Evolutionary conservation across 148 eudicot species (phyloP), one percentile per base, ranked within the genome.

Genomic region (Hydrangea macrophylla): DNA sequence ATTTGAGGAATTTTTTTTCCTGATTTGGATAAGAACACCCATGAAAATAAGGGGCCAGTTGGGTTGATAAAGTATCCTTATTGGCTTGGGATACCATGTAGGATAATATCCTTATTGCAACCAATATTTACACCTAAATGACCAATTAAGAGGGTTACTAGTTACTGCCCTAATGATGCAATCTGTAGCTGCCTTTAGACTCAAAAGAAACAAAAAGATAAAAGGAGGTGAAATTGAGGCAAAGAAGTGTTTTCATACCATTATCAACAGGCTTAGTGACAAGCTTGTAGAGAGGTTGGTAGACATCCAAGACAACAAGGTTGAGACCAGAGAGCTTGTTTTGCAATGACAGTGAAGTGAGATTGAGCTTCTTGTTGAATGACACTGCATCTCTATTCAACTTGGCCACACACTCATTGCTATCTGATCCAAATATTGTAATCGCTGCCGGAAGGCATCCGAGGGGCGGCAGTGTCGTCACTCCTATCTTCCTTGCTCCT

Each of bases 381-480:
- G 71, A 62, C 5, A 73, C 39, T 57, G 90, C 86, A 51, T 80
- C 86, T 62, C 71, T 75, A 75, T 86, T 86, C 57, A 86, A 70
- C 58, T 65, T 55, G 8, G 61, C 81, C 22, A 86, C 88, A 67
- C 90, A 86, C 44, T 79, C 71, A 56, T 81, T 78, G 73, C 75
- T 84, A 65, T 62, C 86, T 7, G 67, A 65, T 53, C 90, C 90
- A 55, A 79, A 86, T 48, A 83, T 54, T n/a, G 82, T 86, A 71
- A 86, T 86, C 73, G 88, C 79, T 45, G 86, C 90, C 18, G 90
- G 90, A 45, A 83, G 65, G 70, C 90, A 86, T 62, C 90, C 90
- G n/a, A 83, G 44, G 0, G 90, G 90, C 18, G 90, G 88, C 74
- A 86, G 71, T 7, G 90, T 81, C 18, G 88, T 71, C 13, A 84